Evolutionary conservation across 192 early-diverging fungal genomes (phyloP).

Genomic region (Dissophora ornata): DNA sequence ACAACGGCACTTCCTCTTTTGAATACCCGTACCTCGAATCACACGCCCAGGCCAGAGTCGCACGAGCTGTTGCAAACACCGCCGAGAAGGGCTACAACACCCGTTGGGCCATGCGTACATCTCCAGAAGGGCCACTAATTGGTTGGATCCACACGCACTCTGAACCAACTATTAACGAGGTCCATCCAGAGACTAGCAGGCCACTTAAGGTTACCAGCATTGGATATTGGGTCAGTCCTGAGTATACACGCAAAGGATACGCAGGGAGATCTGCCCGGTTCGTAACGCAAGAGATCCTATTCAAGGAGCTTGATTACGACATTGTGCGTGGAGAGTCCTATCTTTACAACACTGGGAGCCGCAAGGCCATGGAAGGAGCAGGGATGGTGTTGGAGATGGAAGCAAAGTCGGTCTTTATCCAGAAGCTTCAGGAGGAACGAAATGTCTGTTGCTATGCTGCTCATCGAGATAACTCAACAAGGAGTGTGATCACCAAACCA

Average conservation of each 20-base stretch:
- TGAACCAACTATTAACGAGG: not conserved
- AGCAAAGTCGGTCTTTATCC: conserved; percentile 9
- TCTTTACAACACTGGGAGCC: conserved; percentile 15
- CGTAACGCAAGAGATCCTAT: conserved; percentile 23
- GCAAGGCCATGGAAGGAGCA: conserved; percentile 8
- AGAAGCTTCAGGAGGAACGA: conserved; percentile 20
- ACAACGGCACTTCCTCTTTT: conserved; percentile 37
- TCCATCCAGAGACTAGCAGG: conserved; percentile 18
- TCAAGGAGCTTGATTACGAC: conserved; percentile 20
- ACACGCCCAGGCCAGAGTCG: conserved; percentile 27
- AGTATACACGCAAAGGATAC: conserved; percentile 27
- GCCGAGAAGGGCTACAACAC: conserved; percentile 18
- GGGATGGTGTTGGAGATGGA: conserved; percentile 33
- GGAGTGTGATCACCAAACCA: not conserved
- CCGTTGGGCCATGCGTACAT: conserved; percentile 41
- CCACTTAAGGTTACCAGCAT: conserved; percentile 15
- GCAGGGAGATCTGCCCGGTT: conserved; percentile 14
- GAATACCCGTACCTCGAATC: conserved; percentile 34
- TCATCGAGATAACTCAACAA: conserved; percentile 15
- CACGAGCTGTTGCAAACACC: conserved; percentile 1
- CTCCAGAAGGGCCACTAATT: conserved; percentile 32
- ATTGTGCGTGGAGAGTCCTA: conserved; percentile 30
- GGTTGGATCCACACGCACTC: conserved; percentile 40
- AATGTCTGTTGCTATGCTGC: conserved; percentile 18
- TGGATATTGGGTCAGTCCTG: conserved; percentile 47